Conservation (phyloP, 164 flowering plant species). For the Vitis labrusca region DNA sequence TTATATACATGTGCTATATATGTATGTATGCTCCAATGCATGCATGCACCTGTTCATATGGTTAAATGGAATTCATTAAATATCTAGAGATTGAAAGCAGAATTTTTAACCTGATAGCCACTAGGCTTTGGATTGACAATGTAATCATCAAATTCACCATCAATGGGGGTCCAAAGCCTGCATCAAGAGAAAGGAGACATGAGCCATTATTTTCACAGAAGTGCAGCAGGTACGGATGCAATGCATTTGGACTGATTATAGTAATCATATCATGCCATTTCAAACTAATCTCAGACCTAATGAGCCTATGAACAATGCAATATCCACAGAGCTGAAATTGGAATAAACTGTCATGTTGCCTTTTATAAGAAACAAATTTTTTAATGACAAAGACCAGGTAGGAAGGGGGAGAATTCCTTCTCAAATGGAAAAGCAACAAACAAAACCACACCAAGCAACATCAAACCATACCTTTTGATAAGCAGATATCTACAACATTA, state of each 20-base stretch:
- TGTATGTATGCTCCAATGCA: background rate
- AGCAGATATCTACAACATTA: no score
- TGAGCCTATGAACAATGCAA: background rate
- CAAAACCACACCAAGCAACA: no score
- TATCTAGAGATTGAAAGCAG: no score
- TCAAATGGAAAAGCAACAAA: no score
- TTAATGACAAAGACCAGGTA: no score
- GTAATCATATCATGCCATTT: background rate
- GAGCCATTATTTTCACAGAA: background rate
- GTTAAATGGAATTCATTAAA: no score
- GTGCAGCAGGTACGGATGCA: background rate
- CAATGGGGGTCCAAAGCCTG: slow-evolving; percentile 95
- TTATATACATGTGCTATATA: background rate
- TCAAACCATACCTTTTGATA: no score
- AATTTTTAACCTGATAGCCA: slow-evolving; percentile 82
- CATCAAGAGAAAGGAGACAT: slow-evolving; percentile 17
- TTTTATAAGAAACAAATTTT: no score
- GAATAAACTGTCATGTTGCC: background rate
- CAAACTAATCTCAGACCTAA: background rate
- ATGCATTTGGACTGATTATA: background rate
- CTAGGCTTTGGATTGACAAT: slow-evolving; percentile 94
- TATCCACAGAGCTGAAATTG: background rate
- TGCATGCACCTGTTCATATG: background rate
- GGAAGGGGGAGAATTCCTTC: no score
- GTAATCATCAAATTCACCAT: slow-evolving; percentile 96